A percentile compares a stretch with the other conserved stretches of the same genome.
These are phyloP conservation scores for Bonia amplexicaulis DNA, from an alignment of 176 grass and related monocot species.

Conservation along the genomic window DNA sequence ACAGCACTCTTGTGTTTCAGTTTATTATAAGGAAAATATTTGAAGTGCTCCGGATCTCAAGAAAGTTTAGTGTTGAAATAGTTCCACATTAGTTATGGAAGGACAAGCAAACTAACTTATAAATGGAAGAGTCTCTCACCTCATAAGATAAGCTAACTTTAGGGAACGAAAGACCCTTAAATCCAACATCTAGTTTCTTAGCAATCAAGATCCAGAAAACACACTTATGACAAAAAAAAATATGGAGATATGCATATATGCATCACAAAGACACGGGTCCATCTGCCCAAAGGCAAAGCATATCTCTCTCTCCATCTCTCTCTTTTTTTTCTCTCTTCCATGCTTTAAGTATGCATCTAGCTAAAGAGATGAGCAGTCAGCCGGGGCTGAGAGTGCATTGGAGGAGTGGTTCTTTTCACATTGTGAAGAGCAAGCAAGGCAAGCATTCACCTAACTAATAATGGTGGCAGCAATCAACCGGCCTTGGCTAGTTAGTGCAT, in stretches of 20 bases:
- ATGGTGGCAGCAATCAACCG: conserved; percentile 12
- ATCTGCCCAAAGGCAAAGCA: conserved; percentile 17
- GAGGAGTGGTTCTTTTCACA: conserved; percentile 1
- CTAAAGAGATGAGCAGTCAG: neutral
- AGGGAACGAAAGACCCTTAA: no score
- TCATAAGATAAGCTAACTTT: no score
- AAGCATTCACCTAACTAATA: conserved; percentile 6
- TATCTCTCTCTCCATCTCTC: neutral
- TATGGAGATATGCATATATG: no score
- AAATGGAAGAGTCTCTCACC: no score
- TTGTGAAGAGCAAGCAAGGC: neutral
- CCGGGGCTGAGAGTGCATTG: neutral
- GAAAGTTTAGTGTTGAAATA: neutral
- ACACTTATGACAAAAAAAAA: neutral
- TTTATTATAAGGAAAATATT: neutral
- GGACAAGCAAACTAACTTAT: rapidly evolving
- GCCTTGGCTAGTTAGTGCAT: conserved; percentile 35
- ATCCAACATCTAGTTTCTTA: neutral
- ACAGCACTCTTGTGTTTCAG: neutral
- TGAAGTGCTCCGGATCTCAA: neutral
- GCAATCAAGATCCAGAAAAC: neutral
- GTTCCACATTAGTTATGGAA: no score
- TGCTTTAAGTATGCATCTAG: conserved; percentile 10
- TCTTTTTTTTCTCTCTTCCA: neutral
- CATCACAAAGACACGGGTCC: neutral